Conservation (phyloP, 306 rosid species). For the Dalbergia oliveri region DNA sequence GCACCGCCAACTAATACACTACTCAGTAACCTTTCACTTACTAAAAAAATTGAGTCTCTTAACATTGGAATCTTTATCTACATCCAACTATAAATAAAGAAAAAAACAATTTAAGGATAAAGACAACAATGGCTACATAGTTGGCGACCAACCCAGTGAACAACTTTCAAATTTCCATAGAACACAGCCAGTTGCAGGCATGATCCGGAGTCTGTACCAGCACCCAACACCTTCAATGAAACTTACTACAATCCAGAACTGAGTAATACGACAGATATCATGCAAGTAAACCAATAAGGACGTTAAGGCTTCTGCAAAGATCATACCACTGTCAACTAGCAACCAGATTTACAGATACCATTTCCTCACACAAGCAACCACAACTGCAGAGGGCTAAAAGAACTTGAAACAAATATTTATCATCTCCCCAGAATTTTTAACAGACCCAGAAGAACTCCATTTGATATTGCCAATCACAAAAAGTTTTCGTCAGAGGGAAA, state of each 20-base stretch:
- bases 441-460: slow-evolving; percentile 43
- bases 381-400: slow-evolving; percentile 10
- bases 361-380: slow-evolving; percentile 39
- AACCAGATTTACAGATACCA: slow-evolving; percentile 29
- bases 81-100: slow-evolving; percentile 55
- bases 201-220: slow-evolving; percentile 40
- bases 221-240: slow-evolving; percentile 42
- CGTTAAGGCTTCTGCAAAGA: slow-evolving; percentile 43
- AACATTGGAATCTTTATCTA: slow-evolving; percentile 51
- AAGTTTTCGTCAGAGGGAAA: slow-evolving; percentile 17
- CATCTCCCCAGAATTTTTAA: slow-evolving; percentile 33
- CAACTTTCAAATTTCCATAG: slow-evolving; percentile 43
- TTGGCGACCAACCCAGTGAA: slow-evolving; percentile 45
- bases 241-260: slow-evolving; percentile 19
- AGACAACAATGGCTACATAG: slow-evolving; percentile 36
- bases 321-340: slow-evolving; percentile 26
- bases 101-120: slow-evolving; percentile 55
- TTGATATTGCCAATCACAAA: slow-evolving; percentile 30
- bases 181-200: slow-evolving; percentile 44
- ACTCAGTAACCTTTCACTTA: slow-evolving; percentile 27
- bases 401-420: slow-evolving; percentile 37
- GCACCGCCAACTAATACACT: slow-evolving; percentile 36
- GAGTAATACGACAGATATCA: slow-evolving; percentile 30
- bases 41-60: slow-evolving; percentile 48
- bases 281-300: slow-evolving; percentile 40